These are phyloP conservation scores for Cutaneotrichosporon dermatis DNA, from an alignment of 1,284 basidiomycete species.

Conservation along the genomic window DNA sequence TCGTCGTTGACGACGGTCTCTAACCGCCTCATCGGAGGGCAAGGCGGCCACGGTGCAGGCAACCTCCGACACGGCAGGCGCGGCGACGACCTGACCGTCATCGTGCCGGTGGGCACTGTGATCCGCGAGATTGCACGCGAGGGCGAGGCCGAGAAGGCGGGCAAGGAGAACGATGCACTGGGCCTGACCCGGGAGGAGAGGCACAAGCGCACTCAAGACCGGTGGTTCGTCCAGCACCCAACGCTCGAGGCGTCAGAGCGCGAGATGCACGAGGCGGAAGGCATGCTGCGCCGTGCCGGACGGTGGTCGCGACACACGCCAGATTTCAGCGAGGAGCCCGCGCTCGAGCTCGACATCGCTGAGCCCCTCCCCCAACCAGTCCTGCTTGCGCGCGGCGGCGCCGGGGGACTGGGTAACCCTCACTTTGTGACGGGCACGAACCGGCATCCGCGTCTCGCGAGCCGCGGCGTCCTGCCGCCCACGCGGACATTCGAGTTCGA, in stretches of 20 bases:
- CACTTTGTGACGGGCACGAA: constrained; percentile 57
- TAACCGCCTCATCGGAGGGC: constrained; percentile 61
- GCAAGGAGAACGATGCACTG: constrained; percentile 47
- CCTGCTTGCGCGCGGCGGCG: constrained; percentile 72
- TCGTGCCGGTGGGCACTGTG: constrained; percentile 83
- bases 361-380: constrained; percentile 56
- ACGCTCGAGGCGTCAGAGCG: constrained; percentile 58
- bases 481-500: constrained; percentile 80
- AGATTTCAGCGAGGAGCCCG: constrained; percentile 48
- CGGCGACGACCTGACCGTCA: constrained; percentile 66
- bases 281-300: constrained; percentile 60
- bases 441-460: constrained; percentile 74
- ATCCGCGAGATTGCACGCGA: constrained; percentile 65
- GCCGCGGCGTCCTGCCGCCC: constrained; percentile 74
- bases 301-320: constrained; percentile 43
- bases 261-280: constrained; percentile 68
- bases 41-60: constrained; percentile 70
- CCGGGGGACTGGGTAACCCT: constrained; percentile 85
- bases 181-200: constrained; percentile 22
- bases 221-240: constrained; percentile 76
- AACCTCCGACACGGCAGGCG: constrained; percentile 76
- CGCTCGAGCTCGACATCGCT: constrained; percentile 61
- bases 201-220: constrained; percentile 55
- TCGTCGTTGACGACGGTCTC: constrained; percentile 71
- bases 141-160: constrained; percentile 56